Evolutionary conservation across 306 rosid species (phyloP).

Genomic region (Ormosia emarginata): DNA sequence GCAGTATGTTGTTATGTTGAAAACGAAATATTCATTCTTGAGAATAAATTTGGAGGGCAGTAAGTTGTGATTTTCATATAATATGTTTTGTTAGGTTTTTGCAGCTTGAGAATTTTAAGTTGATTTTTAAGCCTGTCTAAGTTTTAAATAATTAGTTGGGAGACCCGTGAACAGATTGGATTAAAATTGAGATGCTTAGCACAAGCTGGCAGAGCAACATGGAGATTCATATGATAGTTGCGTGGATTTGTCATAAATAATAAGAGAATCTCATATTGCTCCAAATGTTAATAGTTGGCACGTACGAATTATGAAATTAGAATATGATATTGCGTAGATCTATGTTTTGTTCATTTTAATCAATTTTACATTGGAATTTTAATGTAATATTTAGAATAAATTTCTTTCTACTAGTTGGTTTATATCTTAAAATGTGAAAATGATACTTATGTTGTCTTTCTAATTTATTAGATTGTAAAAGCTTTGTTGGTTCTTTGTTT

Average conservation of each 20-base stretch:
- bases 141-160: too few relatives aligned
- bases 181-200: too few relatives aligned
- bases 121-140: slow-evolving; percentile 1
- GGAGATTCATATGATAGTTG: too few relatives aligned
- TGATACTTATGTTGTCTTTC: not conserved
- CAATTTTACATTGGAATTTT: slow-evolving; percentile 4
- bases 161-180: too few relatives aligned
- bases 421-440: slow-evolving; percentile 4
- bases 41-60: too few relatives aligned
- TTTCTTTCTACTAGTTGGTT: not conserved
- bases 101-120: slow-evolving; percentile 4
- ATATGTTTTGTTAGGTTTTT: not conserved
- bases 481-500: slow-evolving; percentile 8
- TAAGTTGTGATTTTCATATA: not conserved
- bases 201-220: too few relatives aligned
- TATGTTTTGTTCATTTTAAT: slow-evolving; percentile 3
- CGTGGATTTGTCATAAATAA: too few relatives aligned
- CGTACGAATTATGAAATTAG: too few relatives aligned
- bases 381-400: not conserved
- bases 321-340: too few relatives aligned
- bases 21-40: not conserved
- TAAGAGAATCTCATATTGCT: too few relatives aligned
- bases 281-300: too few relatives aligned
- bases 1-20: not conserved
- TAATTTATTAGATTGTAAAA: not conserved